These are phyloP conservation scores for Phytophthora pisi DNA, from an alignment of 352 stramenopile genomes.

Conservation along the genomic window DNA sequence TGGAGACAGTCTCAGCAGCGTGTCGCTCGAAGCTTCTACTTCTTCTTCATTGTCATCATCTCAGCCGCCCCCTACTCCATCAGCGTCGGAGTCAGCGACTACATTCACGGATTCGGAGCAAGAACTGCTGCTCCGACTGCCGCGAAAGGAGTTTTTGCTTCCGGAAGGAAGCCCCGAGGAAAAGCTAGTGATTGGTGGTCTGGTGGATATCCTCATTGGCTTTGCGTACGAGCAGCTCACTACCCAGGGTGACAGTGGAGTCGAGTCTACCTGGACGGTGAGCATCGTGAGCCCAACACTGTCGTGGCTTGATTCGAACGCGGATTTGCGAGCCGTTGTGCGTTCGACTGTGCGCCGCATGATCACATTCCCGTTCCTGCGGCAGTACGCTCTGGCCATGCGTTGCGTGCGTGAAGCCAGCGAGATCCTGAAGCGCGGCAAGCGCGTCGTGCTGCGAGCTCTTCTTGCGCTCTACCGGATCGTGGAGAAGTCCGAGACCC, in stretches of 20 bases:
- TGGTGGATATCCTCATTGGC: slow-evolving; percentile 95
- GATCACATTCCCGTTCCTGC: slow-evolving; percentile 96
- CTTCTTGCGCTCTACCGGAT: slow-evolving; percentile 92
- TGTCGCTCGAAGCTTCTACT: slow-evolving; percentile 30
- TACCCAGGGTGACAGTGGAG: slow-evolving; percentile 94
- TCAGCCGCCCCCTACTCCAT: slow-evolving; percentile 5
- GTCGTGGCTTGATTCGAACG: slow-evolving; percentile 92
- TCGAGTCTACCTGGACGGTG: slow-evolving; percentile 98
- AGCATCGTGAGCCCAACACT: slow-evolving; percentile 95
- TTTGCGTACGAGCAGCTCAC: slow-evolving; percentile 97
- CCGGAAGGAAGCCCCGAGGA: slow-evolving; percentile 59
- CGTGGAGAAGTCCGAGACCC: slow-evolving; percentile 94
- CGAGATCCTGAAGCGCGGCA: slow-evolving; percentile 87
- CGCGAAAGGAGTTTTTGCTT: slow-evolving; percentile 85
- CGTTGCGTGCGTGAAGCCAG: slow-evolving; percentile 85
- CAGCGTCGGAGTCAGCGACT: slow-evolving; percentile 10
- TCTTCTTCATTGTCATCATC: background rate
- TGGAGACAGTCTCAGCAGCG: slow-evolving; percentile 24
- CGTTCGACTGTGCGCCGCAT: slow-evolving; percentile 85
- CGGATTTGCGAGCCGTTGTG: slow-evolving; percentile 68
- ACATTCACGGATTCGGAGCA: slow-evolving; percentile 66
- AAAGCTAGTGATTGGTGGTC: slow-evolving; percentile 69
- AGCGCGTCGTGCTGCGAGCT: slow-evolving; percentile 88
- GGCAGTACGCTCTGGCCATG: slow-evolving; percentile 89
- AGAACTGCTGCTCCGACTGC: slow-evolving; percentile 76